Conservation (phyloP, 2,329 filamentous ascomycete species). For the Alternaria metachromatica region DNA sequence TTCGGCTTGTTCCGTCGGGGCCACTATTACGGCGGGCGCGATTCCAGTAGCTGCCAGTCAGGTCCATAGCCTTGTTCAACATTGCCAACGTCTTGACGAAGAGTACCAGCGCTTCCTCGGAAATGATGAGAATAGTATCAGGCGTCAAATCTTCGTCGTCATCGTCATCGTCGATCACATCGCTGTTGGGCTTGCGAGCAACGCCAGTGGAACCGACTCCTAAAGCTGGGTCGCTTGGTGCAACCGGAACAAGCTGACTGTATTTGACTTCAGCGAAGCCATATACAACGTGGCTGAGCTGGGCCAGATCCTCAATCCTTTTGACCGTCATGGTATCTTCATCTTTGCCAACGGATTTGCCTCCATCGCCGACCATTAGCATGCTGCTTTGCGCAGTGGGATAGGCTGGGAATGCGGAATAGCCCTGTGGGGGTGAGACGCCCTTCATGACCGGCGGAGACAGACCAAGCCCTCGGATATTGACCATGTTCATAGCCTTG, state of each 20-base stretch:
- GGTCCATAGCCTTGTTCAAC: slow-evolving; percentile 93
- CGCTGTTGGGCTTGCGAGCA: slow-evolving; percentile 39
- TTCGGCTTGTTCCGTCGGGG: slow-evolving; percentile 41
- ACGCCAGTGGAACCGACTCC: slow-evolving; percentile 63
- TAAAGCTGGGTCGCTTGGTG: slow-evolving; percentile 75
- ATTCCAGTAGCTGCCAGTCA: slow-evolving; percentile 90
- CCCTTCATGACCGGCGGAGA: slow-evolving; percentile 67
- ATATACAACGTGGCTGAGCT: slow-evolving; percentile 93
- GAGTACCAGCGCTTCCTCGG: slow-evolving; percentile 91
- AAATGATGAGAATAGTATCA: slow-evolving; percentile 84
- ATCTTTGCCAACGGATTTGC: slow-evolving; percentile 68
- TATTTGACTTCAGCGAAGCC: slow-evolving; percentile 99
- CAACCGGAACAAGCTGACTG: slow-evolving; percentile 89
- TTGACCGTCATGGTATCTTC: slow-evolving; percentile 82
- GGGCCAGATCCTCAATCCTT: slow-evolving; percentile 88
- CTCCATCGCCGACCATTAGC: slow-evolving; percentile 67
- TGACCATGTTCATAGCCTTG: slow-evolving; percentile 94
- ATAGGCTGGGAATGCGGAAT: slow-evolving; percentile 84
- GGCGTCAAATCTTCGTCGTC: slow-evolving; percentile 75
- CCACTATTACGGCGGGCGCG: slow-evolving; percentile 71
- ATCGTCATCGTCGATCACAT: slow-evolving; percentile 61
- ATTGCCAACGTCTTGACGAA: slow-evolving; percentile 94
- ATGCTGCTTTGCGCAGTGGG: slow-evolving; percentile 76
- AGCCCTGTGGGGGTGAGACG: slow-evolving; percentile 73
- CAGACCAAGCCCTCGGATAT: slow-evolving; percentile 74